These are phyloP conservation scores for Globisporangium middletonii DNA, from an alignment of 352 stramenopile species.

Conservation along the genomic window DNA sequence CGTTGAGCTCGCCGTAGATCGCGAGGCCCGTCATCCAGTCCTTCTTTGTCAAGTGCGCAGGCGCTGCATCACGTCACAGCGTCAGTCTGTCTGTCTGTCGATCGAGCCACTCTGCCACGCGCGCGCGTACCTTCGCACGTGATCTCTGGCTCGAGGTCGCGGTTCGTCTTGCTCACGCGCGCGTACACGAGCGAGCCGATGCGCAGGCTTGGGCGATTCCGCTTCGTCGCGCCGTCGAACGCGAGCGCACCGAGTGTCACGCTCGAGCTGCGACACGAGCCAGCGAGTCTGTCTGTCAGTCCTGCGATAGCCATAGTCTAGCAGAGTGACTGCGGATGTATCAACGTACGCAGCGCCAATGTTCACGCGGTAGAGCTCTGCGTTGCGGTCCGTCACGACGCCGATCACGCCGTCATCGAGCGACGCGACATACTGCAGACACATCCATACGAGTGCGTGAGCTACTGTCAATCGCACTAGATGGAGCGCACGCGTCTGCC, in stretches of 20 bases:
- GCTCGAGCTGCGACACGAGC: slow-evolving; percentile 33
- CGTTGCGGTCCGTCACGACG: slow-evolving; percentile 91
- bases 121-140: slow-evolving; percentile 85
- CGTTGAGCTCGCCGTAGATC: slow-evolving; percentile 94
- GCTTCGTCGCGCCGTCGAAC: slow-evolving; percentile 98
- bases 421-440: slow-evolving; percentile 51
- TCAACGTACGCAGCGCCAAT: slow-evolving; percentile 86
- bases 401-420: slow-evolving; percentile 92
- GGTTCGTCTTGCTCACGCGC: slow-evolving; percentile 83
- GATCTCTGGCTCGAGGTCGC: slow-evolving; percentile 91
- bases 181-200: slow-evolving; percentile 94
- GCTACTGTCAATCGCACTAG: background rate
- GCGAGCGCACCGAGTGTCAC: slow-evolving; percentile 71
- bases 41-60: slow-evolving; percentile 86
- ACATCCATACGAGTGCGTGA: slow-evolving; percentile 2
- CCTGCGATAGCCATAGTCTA: background rate
- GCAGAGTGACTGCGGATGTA: background rate
- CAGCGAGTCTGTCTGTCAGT: background rate
- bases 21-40: slow-evolving; percentile 98
- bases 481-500: background rate
- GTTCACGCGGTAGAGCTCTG: slow-evolving; percentile 94
- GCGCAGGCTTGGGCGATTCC: slow-evolving; percentile 93
- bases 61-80: slow-evolving; percentile 31
- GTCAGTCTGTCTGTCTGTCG: background rate
- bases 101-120: background rate